phyloP scores from a whole-genome alignment of 1,284 basidiomycete genomes.

The Coniophora puteana region DNA sequence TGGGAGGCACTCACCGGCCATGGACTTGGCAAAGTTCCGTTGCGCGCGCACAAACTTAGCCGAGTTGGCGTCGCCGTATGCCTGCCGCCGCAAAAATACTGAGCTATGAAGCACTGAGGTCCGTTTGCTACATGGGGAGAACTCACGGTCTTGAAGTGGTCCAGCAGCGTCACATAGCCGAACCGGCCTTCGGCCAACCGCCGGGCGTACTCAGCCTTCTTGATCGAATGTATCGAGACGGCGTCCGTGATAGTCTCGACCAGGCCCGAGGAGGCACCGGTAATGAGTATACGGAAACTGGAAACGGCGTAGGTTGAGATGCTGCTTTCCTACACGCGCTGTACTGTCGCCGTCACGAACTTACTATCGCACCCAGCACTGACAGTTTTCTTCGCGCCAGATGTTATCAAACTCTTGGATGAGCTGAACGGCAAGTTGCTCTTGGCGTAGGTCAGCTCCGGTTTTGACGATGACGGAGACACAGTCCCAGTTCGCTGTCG shows the following conservation, averaged over 20 bases:
- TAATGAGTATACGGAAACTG: constrained; percentile 87
- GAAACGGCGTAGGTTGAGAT: constrained; percentile 36
- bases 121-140: not conserved
- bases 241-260: constrained; percentile 97
- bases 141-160: constrained; percentile 84
- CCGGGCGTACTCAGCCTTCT: constrained; percentile 96
- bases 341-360: constrained; percentile 29
- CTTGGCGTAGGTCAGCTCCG: constrained; percentile 94
- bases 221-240: constrained; percentile 98
- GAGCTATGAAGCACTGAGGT: constrained; percentile 4
- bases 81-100: constrained; percentile 55
- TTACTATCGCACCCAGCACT: constrained; percentile 92
- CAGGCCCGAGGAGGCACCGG: constrained; percentile 88
- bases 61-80: constrained; percentile 86
- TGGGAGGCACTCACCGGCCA: constrained; percentile 61
- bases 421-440: constrained; percentile 95
- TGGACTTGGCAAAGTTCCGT: constrained; percentile 90
- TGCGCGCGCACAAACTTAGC: constrained; percentile 84
- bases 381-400: constrained; percentile 90
- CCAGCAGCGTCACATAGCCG: constrained; percentile 83
- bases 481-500: constrained; percentile 72
- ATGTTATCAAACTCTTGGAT: constrained; percentile 92
- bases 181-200: constrained; percentile 77
- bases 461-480: constrained; percentile 99
- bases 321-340: constrained; percentile 5